A percentile compares a stretch with the other conserved stretches of the same genome.
Conservation (phyloP, 2,329 filamentous ascomycete species). For the Nothophoma quercina region DNA sequence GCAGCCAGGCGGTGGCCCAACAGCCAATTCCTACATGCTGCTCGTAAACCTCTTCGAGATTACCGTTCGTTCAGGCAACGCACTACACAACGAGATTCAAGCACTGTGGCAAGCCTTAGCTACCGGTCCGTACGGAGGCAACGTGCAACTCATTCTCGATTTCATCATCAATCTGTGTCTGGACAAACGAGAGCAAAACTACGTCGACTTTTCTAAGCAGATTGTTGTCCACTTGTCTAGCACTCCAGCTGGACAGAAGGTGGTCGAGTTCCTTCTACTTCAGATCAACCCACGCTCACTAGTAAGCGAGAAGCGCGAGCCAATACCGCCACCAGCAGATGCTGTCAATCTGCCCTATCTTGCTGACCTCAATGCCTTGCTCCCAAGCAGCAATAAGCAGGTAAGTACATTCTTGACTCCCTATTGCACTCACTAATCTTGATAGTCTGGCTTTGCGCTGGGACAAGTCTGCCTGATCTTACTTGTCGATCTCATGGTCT, state of each 20-base stretch:
- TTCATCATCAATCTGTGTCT: constrained; percentile 96
- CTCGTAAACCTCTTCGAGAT: constrained; percentile 95
- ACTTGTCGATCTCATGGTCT: constrained; percentile 94
- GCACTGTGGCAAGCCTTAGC: constrained; percentile 96
- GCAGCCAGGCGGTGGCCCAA: constrained; percentile 89
- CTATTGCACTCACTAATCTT: constrained; percentile 23
- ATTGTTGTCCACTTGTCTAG: constrained; percentile 96
- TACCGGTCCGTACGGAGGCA: constrained; percentile 89
- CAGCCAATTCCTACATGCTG: constrained; percentile 90
- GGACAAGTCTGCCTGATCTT: constrained; percentile 93
- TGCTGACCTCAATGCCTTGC: constrained; percentile 61
- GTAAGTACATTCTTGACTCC: constrained; percentile 18
- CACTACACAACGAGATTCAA: constrained; percentile 94
- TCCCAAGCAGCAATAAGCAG: constrained; percentile 43
- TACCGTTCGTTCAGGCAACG: constrained; percentile 88
- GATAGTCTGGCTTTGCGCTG: constrained; percentile 79
- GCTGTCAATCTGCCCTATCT: constrained; percentile 82
- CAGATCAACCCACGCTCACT: constrained; percentile 96
- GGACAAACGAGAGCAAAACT: constrained; percentile 95
- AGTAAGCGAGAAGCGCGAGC: constrained; percentile 81
- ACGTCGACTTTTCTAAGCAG: constrained; percentile 97
- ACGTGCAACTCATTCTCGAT: constrained; percentile 91
- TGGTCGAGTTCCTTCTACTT: constrained; percentile 90
- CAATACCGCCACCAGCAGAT: constrained; percentile 69
- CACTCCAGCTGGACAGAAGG: constrained; percentile 82